Evolutionary conservation across 1,139 yeast genomes (phyloP), one percentile per base, ranked within the genome.

Genomic region (Debaryomycetaceae sp.): DNA sequence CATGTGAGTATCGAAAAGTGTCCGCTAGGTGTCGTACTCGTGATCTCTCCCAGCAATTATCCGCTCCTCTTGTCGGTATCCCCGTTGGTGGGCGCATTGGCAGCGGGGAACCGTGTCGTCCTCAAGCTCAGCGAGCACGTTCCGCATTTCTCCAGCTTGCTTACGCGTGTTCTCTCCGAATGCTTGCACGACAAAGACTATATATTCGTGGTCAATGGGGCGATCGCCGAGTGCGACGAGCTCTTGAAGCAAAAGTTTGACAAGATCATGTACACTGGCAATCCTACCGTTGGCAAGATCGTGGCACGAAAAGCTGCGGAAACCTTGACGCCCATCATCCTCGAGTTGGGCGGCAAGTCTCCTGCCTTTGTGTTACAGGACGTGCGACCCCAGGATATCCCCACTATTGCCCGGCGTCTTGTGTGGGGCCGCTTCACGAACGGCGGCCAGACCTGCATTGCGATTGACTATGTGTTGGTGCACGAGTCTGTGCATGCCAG

Each of bases 311-410:
- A 81, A 29, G 96, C 96, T 1, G 94, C 93, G 5, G 77, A 82
- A 53, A 68, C 73, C 23, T 62, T 87, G 43, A 83, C 95, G 1
- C 97, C 97, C 1, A 69, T 69, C 14, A 56, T 81, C 16, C 64
- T 90, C 37, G 97, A 87, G 55, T 64, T 90, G 28, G 97, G 97
- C 29, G 96, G 96, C n/a, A 86, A 86, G 50, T 78, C 90, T 3
- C 96, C 96, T 0, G 82, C 73, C 1, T 65, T 86, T 38, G 59
- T 86, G 8, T 70, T 86, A 30, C 61, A 67, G 26, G 62, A 68
- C 28, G 59, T 70, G 27, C 40, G 42, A 6, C 68, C 59, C 30
- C 44, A 44, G 22, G 66, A 75, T 39, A 39, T 81, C 30, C 52
- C 55, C 14, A 52, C 63, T 0, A 64, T 81, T n/a, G 75, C 86